Percentiles rank a stretch among this genome's conserved stretches.
These are phyloP conservation scores for Xylaria multiplex DNA, from an alignment of 2,329 filamentous ascomycete species.

Conservation along the genomic window DNA sequence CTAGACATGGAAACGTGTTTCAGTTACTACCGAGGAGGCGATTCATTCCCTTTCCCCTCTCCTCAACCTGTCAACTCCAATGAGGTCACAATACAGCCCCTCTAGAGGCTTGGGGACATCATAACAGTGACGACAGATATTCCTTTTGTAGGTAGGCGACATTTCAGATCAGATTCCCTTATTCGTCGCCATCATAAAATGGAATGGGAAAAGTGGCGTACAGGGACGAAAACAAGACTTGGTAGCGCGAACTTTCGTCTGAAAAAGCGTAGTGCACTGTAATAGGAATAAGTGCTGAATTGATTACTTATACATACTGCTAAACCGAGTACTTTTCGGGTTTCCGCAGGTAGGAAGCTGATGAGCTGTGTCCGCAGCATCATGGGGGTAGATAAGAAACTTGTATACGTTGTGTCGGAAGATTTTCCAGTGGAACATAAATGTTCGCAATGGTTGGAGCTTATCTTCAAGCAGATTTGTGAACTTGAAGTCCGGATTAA, in stretches of 20 bases:
- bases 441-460: background rate
- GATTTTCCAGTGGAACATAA: constrained; percentile 18
- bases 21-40: constrained; percentile 16
- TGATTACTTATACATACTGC: constrained; percentile 40
- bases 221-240: constrained; percentile 22
- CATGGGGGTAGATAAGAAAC: constrained; percentile 2
- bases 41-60: constrained; percentile 23
- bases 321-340: constrained; percentile 23
- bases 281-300: constrained; percentile 31
- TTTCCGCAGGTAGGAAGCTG: constrained; percentile 27
- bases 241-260: constrained; percentile 16
- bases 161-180: constrained; percentile 27
- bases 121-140: constrained; percentile 25
- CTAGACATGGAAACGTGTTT: constrained; percentile 26
- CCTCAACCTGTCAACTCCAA: constrained; percentile 30
- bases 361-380: constrained; percentile 10
- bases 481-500: constrained; percentile 25
- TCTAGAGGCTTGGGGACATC: constrained; percentile 15
- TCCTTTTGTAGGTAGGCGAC: constrained; percentile 23
- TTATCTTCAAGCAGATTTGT: constrained; percentile 6
- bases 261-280: constrained; percentile 28
- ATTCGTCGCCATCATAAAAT: constrained; percentile 26
- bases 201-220: constrained; percentile 21
- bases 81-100: constrained; percentile 18
- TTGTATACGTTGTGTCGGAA: constrained; percentile 23